Evolutionary conservation across 495 filamentous ascomycete genomes (phyloP), one percentile per base, ranked within the genome.

Genomic region (Aspergillus indologenus): DNA sequence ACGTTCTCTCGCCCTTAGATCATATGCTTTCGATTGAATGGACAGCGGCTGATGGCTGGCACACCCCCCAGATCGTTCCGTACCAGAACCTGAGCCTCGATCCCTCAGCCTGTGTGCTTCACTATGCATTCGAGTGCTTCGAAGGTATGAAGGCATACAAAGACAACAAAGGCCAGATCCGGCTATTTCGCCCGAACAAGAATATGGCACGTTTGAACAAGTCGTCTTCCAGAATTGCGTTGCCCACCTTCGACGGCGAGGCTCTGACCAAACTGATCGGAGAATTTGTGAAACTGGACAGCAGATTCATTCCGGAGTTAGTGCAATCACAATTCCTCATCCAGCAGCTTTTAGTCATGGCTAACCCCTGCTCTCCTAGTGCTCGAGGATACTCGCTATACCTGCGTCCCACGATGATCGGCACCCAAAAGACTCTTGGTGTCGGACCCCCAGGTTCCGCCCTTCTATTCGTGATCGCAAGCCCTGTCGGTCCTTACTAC

Each of bases 141-240:
- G 94, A 98, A 75, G 94, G 94, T 60, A 95, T 98, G 92, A 98
- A 98, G 77, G 95, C 95, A 34, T 98, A 98, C 81, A 90, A 88
- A 68, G 89, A 94, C 75, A 79, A 73, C 50, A 72, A 81, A 15
- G 90, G 90, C 51, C 67, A 85, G 46, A 83, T 93, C 58, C 86
- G 91, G 18, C 75, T 98, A 20, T 98, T 98, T 83, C 85, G 94
- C n/a, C 94, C 94, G 0, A 87, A 94, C 74, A 91, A 87, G 80
- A 98, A 98, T 78, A 97, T 97, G 94, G 83, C 80, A 57, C 88
- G 94, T 46, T 74, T 98, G 71, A 97, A 96, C 75, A 89, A 87
- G 69, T 96, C 91, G 9, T 85, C 88, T 59, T 81, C 89, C 31
- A 88, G 94, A 50, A 96, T 98, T 74, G 92, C 95, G 5, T 82